phyloP scores from a whole-genome alignment of 1,284 basidiomycete genomes.

The Ustilago hordei region DNA sequence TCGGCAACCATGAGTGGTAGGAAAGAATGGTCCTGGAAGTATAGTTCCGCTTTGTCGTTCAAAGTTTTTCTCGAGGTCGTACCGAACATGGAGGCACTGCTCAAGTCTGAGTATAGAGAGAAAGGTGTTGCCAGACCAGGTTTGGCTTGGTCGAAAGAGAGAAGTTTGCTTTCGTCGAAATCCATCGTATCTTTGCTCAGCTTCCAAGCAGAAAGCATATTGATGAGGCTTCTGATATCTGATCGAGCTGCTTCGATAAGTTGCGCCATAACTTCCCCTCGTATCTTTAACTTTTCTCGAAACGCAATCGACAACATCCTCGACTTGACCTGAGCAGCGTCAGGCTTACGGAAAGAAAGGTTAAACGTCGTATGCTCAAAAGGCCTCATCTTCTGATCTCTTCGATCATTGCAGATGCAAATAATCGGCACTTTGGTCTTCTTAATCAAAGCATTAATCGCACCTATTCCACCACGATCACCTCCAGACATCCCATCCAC shows the following conservation, averaged over 20 bases:
- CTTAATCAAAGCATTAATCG: conserved; percentile 89
- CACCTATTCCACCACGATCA: conserved; percentile 94
- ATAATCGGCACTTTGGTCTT: conserved; percentile 98
- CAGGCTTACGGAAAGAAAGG: conserved; percentile 72
- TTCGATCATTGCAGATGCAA: conserved; percentile 93
- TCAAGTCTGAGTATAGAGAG: conserved; percentile 74
- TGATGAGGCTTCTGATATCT: conserved; percentile 94
- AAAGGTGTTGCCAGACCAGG: conserved; percentile 78
- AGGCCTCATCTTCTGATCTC: conserved; percentile 90
- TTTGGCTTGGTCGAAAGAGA: conserved; percentile 89
- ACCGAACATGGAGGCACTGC: conserved; percentile 90
- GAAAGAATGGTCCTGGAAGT: conserved; percentile 95
- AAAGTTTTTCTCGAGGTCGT: conserved; percentile 83
- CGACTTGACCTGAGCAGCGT: conserved; percentile 48
- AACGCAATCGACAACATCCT: conserved; percentile 82
- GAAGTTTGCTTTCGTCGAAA: conserved; percentile 79
- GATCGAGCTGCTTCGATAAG: conserved; percentile 88
- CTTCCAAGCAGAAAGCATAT: conserved; percentile 97
- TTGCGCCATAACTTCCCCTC: conserved; percentile 89
- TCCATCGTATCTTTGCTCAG: conserved; percentile 57
- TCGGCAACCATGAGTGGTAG: conserved; percentile 88
- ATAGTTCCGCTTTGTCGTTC: conserved; percentile 92
- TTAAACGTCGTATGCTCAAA: conserved; percentile 80
- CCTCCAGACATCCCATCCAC: conserved; percentile 99
- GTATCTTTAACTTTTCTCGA: conserved; percentile 81